These are phyloP conservation scores for Euphorbia neoarborescens DNA, from an alignment of 441 rosid genomes.

Conservation along the genomic window DNA sequence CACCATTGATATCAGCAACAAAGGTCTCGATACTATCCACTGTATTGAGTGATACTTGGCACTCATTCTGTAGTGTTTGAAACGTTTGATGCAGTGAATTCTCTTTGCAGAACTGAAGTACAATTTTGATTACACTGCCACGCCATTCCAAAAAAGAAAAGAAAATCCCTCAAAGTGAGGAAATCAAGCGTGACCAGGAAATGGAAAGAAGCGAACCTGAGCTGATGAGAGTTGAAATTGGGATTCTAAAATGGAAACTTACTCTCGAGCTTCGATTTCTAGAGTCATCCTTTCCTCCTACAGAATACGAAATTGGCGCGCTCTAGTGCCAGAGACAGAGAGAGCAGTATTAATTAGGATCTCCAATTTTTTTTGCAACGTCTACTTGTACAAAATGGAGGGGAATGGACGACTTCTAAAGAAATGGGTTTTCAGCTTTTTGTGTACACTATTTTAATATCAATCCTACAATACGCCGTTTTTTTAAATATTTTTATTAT, in stretches of 20 bases:
- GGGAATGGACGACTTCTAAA: too few species aligned
- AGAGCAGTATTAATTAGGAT: not conserved
- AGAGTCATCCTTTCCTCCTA: constrained; percentile 43
- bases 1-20: constrained; percentile 76
- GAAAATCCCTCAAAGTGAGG: not conserved
- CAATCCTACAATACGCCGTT: too few species aligned
- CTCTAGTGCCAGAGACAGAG: not conserved
- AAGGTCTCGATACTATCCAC: constrained; percentile 94
- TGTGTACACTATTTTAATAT: too few species aligned
- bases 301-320: not conserved
- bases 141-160: not conserved
- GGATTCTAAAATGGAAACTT: constrained; percentile 21
- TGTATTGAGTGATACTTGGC: constrained; percentile 89
- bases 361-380: not conserved
- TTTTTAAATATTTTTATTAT: too few species aligned
- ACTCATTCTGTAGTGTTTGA: constrained; percentile 87
- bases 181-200: not conserved
- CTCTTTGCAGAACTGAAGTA: constrained; percentile 97
- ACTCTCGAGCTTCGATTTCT: constrained; percentile 97
- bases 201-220: not conserved
- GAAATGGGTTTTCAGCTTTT: too few species aligned
- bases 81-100: constrained; percentile 89
- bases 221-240: not conserved
- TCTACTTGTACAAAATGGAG: not conserved
- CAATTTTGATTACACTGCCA: constrained; percentile 82